A percentile compares a stretch with the other conserved stretches of the same genome.
Conservation (phyloP, 148 eudicot genomes). For the Rhododendron vialii region DNA sequence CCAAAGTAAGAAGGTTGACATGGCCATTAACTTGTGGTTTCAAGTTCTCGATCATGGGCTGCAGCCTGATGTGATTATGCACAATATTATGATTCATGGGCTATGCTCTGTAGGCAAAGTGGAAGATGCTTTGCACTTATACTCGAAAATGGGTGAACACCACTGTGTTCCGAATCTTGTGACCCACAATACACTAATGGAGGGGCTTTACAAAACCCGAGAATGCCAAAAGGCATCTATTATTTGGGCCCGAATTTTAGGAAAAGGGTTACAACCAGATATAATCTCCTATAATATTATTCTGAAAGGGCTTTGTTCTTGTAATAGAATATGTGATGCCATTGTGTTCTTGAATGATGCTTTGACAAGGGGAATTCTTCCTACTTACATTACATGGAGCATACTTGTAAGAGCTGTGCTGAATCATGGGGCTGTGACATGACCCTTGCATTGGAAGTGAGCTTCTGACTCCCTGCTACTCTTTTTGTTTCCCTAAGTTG, state of each 20-base stretch:
- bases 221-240: constrained; percentile 56
- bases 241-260: constrained; percentile 67
- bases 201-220: constrained; percentile 64
- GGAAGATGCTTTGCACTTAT: constrained; percentile 54
- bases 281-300: constrained; percentile 78
- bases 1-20: constrained; percentile 45
- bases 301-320: constrained; percentile 77
- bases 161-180: constrained; percentile 69
- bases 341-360: constrained; percentile 61
- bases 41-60: constrained; percentile 53
- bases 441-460: not conserved
- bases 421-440: constrained; percentile 16
- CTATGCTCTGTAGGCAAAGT: constrained; percentile 68
- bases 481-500: too few relatives aligned
- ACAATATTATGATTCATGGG: constrained; percentile 82
- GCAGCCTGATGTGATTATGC: constrained; percentile 74
- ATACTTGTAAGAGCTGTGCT: constrained; percentile 78
- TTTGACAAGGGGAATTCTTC: constrained; percentile 44
- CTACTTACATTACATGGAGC: constrained; percentile 69
- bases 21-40: constrained; percentile 66
- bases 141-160: constrained; percentile 42
- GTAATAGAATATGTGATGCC: constrained; percentile 46
- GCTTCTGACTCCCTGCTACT: not conserved
- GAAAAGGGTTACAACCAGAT: constrained; percentile 61
- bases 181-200: constrained; percentile 80